Evolutionary conservation across 352 stramenopile genomes (phyloP).

Genomic region (Phytophthora meadii): DNA sequence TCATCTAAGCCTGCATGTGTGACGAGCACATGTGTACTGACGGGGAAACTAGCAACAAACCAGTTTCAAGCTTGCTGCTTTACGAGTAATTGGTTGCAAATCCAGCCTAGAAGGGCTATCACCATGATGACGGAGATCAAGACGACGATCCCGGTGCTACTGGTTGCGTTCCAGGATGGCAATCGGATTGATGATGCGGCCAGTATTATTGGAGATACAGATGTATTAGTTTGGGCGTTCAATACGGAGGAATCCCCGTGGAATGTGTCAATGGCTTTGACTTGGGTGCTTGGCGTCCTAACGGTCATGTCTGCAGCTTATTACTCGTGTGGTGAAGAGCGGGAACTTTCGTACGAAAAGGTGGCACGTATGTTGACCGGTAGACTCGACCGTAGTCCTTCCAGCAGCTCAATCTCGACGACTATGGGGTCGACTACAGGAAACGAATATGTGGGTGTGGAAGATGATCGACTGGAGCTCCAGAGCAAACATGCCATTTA

Average conservation of each 20-base stretch:
- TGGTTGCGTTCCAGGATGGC: constrained; percentile 50
- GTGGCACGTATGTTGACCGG: constrained; percentile 35
- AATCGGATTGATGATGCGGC: constrained; percentile 37
- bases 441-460: constrained; percentile 42
- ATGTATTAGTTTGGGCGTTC: constrained; percentile 40
- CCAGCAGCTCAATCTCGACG: constrained; percentile 27
- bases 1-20: constrained; percentile 35
- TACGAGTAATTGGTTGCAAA: constrained; percentile 49
- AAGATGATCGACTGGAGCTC: constrained; percentile 52
- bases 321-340: constrained; percentile 58
- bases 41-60: constrained; percentile 10
- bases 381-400: constrained; percentile 16
- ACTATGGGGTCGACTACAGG: constrained; percentile 14
- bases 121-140: neutral
- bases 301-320: constrained; percentile 58
- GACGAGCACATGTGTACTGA: constrained; percentile 48
- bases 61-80: constrained; percentile 64
- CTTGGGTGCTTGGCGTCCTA: constrained; percentile 62
- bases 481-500: constrained; percentile 56
- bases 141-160: constrained; percentile 45
- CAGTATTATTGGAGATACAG: constrained; percentile 16
- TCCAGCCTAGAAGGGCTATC: constrained; percentile 22
- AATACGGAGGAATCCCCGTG: constrained; percentile 58
- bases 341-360: constrained; percentile 59
- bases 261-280: constrained; percentile 72